Conservation (phyloP, 441 rosid genomes). For the Hura crepitans region DNA sequence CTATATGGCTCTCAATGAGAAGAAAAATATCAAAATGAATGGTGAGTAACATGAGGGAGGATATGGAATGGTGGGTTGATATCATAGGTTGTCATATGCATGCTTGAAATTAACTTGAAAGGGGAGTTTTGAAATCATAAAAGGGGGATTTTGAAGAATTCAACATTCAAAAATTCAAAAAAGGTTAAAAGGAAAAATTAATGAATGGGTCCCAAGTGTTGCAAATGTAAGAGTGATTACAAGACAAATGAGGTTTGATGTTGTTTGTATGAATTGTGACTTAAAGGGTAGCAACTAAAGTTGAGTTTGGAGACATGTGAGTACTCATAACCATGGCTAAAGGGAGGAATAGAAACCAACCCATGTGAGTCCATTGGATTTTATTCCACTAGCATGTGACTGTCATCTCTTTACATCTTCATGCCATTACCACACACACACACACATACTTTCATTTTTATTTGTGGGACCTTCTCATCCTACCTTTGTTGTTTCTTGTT, state of each 20-base stretch:
- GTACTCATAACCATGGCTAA: conserved; percentile 21
- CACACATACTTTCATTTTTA: conserved; percentile 5
- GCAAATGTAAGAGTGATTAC: conserved; percentile 20
- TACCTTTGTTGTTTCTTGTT: background rate
- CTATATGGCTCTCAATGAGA: too few species aligned
- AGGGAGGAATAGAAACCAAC: conserved; percentile 13
- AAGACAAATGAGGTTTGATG: conserved; percentile 17
- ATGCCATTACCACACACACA: too few species aligned
- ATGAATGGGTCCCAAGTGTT: conserved; percentile 36
- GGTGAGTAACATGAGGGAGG: conserved; percentile 8
- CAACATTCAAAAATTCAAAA: background rate
- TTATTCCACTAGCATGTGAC: conserved; percentile 36
- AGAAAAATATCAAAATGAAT: conserved; percentile 10
- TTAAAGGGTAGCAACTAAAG: conserved; percentile 26
- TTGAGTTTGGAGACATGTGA: conserved; percentile 32
- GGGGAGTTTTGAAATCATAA: background rate
- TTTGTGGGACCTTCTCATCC: background rate
- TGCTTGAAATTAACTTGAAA: background rate
- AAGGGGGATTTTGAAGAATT: background rate
- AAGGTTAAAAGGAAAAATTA: background rate
- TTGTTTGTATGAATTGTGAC: conserved; percentile 25
- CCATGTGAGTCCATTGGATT: conserved; percentile 37
- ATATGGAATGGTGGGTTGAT: conserved; percentile 20
- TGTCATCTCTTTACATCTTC: conserved; percentile 16
- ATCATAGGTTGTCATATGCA: background rate